Evolutionary conservation across 78 protist species (phyloP).

Genomic region (Chrysochromulina parva): DNA sequence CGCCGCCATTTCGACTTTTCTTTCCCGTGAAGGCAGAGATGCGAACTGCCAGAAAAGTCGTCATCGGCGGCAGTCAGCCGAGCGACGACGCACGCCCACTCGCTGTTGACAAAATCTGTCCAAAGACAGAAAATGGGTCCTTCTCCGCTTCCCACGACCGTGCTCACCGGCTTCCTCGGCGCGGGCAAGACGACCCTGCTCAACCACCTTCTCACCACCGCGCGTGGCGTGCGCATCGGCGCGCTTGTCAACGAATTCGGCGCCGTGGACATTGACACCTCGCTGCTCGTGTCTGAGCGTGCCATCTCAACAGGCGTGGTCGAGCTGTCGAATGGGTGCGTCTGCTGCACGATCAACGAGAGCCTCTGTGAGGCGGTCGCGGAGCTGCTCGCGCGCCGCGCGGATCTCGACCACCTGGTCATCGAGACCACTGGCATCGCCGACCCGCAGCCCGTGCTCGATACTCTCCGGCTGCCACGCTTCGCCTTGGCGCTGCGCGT

Average conservation of each 20-base stretch:
- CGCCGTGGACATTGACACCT: neutral
- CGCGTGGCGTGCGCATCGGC: neutral
- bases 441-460: neutral
- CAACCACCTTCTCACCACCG: neutral
- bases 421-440: slow-evolving; percentile 52
- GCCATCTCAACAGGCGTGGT: neutral
- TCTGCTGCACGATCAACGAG: slow-evolving; percentile 53
- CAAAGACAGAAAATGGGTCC: too few relatives aligned
- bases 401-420: neutral
- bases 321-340: slow-evolving; percentile 48
- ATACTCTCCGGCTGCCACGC: neutral
- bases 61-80: too few relatives aligned
- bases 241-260: slow-evolving; percentile 36
- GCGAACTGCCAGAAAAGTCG: too few relatives aligned
- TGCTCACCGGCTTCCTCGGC: neutral
- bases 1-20: too few relatives aligned
- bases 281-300: neutral
- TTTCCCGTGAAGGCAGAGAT: too few relatives aligned
- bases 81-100: too few relatives aligned
- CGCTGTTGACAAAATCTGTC: too few relatives aligned
- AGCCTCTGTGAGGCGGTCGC: neutral
- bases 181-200: slow-evolving; percentile 13
- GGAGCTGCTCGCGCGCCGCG: neutral
- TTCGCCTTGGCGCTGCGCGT: neutral
- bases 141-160: too few relatives aligned